Base-by-base conservation (phyloP, 306 rosid species). In the Pyrus betulifolia region DNA sequence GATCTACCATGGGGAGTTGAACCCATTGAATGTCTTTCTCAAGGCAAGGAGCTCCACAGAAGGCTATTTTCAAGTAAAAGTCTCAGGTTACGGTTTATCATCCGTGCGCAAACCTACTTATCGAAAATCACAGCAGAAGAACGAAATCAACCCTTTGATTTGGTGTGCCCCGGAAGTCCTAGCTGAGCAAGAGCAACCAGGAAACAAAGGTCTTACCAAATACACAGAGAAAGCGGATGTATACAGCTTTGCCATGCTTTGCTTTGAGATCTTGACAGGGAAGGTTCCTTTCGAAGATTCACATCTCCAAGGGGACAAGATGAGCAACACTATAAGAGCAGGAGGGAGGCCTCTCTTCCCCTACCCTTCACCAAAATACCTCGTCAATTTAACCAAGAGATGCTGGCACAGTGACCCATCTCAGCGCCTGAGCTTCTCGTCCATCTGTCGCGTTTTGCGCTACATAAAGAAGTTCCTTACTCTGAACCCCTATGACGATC, bases 261-360 rank as follows among this genome's bases (percentile, higher is more conserved):
- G 96, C 72, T 96, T 96, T 75, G 86, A 93, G 84, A 79, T 96
- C 65, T 65, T 96, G 85, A 96, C 98, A 3, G 97, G 99, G 55
- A 96, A 96, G 79, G 84, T 96, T 8, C 96, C 99, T 12, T 91
- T 93, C 51, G 97, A 93, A 68, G 97, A 91, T 54, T 69, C 81
- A 15, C 93, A 91, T 78, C 89, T 90, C 72, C 94, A 88, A 83
- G 98, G 96, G 67, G 93, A 88, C 12, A 86, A 89, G 79, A 89
- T 85, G 25, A 86, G 69, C 38, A 81, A 84, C 55, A 93, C 90
- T 49, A 87, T 96, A 60, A 83, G 82, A 79, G 92, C 91, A 8
- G 99, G 98, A 57, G 98, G 93, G 79, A 85, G 99, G 74, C 99
- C 99, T 58, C 91, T 96, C 22, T 96, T 96, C 66, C 96, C 99